Base-by-base conservation (phyloP, 176 grass and related monocot species). In the Thalia dealbata region DNA sequence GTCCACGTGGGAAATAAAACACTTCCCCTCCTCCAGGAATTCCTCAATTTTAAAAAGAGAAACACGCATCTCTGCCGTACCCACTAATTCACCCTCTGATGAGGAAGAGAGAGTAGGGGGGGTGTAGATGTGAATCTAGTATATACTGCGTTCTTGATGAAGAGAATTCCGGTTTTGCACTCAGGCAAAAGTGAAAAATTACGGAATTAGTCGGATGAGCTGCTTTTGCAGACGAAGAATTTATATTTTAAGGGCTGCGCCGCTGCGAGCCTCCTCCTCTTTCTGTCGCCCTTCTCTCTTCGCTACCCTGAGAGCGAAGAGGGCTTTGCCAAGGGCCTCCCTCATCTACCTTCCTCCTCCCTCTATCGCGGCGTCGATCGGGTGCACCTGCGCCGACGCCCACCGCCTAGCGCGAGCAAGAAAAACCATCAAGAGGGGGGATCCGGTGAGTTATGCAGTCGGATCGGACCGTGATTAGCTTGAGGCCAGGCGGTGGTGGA, bases 391-490 rank as follows among this genome's bases (percentile, higher is more conserved):
- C 18, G 65, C 43, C 1, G 35, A 21, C 18, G 54, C 54, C 54
- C 54, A 58, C 18, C 65, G 14, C 16, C 65, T 11, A 21, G 10
- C 11, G 10, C 9, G 35, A 43, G 19, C 16, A 7, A 38, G 30
- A 38, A 38, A 43, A 68, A 22, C 21, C 9, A 23, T 59, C 15
- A 55, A 22, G 32, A 42, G 35, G 8, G 24, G 30, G 73, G 59
- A 44, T 62, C 2, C 55, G 27, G 8, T 30, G 58, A 77, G 62
- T 21, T 67, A 77, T 77, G 75, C 75, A 77, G 75, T 67, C 75
- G 27, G 75, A 77, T 77, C 61, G 28, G 62, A 67, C 75, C 62
- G 75, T 54, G 10, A 77, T 77, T 9, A 77, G 75, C 62, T 77
- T 77, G 75, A 63, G 75, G 45, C 75, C 75, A 32, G 75, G 75